These are phyloP conservation scores for Syncephalis plumigaleata DNA, from an alignment of 371 early-diverging fungal species.

Conservation along the genomic window DNA sequence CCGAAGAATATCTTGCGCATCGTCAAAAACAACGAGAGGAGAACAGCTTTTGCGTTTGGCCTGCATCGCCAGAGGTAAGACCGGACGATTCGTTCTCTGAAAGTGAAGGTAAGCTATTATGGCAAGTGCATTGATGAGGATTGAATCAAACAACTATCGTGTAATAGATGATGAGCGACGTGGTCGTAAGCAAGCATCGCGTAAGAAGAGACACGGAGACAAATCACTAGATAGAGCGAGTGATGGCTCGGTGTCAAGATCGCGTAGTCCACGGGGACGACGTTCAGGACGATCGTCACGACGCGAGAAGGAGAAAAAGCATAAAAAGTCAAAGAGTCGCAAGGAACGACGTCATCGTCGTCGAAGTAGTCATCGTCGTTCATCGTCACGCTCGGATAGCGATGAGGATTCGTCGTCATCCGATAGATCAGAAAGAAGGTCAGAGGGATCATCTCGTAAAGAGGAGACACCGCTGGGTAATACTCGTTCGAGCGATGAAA, in stretches of 20 bases:
- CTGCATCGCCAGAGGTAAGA: slow-evolving; percentile 34
- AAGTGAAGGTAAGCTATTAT: slow-evolving; percentile 12
- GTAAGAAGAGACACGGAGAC: slow-evolving; percentile 1
- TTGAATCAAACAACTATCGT: slow-evolving; percentile 1
- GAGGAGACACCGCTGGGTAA: too few relatives aligned
- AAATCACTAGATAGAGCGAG: not conserved
- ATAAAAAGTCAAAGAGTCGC: slow-evolving; percentile 1
- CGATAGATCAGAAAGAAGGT: too few relatives aligned
- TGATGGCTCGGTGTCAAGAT: not conserved
- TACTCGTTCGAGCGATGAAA: too few relatives aligned
- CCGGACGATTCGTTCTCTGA: slow-evolving; percentile 10
- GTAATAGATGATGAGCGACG: slow-evolving; percentile 1
- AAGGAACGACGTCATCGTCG: not conserved
- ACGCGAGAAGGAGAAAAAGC: slow-evolving; percentile 1
- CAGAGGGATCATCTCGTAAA: too few relatives aligned
- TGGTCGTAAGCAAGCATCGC: not conserved
- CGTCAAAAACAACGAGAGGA: slow-evolving; percentile 22
- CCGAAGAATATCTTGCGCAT: too few relatives aligned
- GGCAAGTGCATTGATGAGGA: slow-evolving; percentile 8
- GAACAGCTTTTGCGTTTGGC: slow-evolving; percentile 41
- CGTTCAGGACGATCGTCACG: slow-evolving; percentile 1
- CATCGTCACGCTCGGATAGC: not conserved
- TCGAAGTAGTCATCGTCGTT: not conserved
- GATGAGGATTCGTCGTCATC: too few relatives aligned
- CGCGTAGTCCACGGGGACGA: slow-evolving; percentile 1